These are phyloP conservation scores for Lunasporangiospora selenospora DNA, from an alignment of 192 early-diverging fungal genomes.

Conservation along the genomic window DNA sequence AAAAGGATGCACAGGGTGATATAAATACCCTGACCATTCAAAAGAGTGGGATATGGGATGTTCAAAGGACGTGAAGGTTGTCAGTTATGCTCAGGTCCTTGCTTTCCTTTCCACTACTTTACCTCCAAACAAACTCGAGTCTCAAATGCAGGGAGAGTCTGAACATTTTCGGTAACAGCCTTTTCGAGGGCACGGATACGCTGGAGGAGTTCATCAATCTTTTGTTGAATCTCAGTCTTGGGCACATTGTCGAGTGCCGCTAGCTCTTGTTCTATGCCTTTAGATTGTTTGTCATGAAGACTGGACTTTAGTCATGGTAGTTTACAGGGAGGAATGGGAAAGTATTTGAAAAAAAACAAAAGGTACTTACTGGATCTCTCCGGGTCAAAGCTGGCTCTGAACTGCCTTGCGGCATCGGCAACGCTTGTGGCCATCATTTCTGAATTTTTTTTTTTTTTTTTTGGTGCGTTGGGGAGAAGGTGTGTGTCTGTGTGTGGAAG, in stretches of 20 bases:
- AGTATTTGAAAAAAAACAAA: neutral
- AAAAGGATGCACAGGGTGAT: neutral
- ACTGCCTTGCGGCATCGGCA: conserved; percentile 30
- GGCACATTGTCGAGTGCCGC: conserved; percentile 1
- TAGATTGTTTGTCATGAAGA: too few relatives aligned
- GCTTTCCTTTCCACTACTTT: neutral
- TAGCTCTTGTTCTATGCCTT: conserved; percentile 23
- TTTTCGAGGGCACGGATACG: conserved; percentile 60
- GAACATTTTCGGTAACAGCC: conserved; percentile 58
- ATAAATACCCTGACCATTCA: neutral
- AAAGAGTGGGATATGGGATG: too few relatives aligned
- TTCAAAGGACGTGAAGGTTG: neutral
- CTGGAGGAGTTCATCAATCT: conserved; percentile 46
- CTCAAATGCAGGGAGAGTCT: conserved; percentile 67
- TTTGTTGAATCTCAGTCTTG: conserved; percentile 17
- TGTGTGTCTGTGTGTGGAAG: too few relatives aligned
- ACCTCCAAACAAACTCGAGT: conserved; percentile 64
- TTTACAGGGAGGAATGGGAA: neutral
- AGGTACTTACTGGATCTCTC: conserved; percentile 22
- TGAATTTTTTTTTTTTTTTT: too few relatives aligned
- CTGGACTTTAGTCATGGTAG: neutral
- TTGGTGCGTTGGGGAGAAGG: too few relatives aligned
- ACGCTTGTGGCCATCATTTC: too few relatives aligned
- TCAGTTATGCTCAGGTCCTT: neutral
- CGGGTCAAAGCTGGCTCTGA: conserved; percentile 37